phyloP scores from a whole-genome alignment of 257 asterid genomes.

The Scutellaria minor region DNA sequence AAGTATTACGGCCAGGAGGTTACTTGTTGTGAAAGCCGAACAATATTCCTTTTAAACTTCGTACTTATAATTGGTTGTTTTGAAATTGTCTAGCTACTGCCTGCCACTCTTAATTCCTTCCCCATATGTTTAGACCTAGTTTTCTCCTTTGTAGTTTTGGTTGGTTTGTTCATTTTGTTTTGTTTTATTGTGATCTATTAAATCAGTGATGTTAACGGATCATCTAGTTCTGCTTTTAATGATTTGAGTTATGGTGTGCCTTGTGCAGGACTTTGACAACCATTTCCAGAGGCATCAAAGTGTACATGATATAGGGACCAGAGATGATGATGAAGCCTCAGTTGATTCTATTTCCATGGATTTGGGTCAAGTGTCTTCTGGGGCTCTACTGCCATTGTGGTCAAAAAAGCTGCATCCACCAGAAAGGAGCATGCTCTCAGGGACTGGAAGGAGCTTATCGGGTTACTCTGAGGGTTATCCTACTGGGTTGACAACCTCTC shows the following conservation, averaged over 20 bases:
- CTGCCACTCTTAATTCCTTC: neutral
- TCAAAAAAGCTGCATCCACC: constrained; percentile 46
- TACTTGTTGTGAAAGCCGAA: neutral
- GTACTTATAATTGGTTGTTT: neutral
- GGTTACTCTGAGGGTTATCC: constrained; percentile 55
- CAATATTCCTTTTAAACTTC: neutral
- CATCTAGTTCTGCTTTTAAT: constrained; percentile 11
- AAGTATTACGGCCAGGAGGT: neutral
- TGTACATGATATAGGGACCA: constrained; percentile 44
- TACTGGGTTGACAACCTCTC: constrained; percentile 48
- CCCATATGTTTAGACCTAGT: neutral
- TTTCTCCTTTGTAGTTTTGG: constrained; percentile 21
- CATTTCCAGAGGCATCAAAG: constrained; percentile 48
- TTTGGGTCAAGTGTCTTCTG: constrained; percentile 46
- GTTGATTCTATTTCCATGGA: constrained; percentile 62
- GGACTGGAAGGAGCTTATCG: constrained; percentile 39
- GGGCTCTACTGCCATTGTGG: constrained; percentile 53
- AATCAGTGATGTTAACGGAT: neutral
- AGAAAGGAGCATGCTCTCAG: constrained; percentile 48
- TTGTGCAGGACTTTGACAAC: constrained; percentile 56
- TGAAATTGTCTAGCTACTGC: constrained; percentile 5
- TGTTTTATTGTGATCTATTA: neutral
- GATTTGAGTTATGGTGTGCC: constrained; percentile 11
- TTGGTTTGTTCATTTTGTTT: constrained; percentile 7
- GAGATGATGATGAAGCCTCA: constrained; percentile 59